These are phyloP conservation scores for Trichoderma orchidacearum DNA, from an alignment of 495 filamentous ascomycete species.

Conservation along the genomic window DNA sequence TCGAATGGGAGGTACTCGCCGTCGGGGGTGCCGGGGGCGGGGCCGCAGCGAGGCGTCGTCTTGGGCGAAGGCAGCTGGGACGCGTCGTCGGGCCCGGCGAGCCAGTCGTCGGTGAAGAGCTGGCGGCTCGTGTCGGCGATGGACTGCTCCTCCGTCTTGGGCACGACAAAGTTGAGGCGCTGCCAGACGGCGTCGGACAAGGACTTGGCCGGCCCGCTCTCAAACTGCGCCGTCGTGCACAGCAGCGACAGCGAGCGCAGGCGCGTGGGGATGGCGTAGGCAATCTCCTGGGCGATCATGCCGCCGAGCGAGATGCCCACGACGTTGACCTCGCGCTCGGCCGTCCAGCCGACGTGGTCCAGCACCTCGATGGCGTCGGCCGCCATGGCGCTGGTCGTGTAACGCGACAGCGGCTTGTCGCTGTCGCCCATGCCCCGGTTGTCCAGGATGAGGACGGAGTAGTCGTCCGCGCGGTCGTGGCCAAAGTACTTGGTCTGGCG, in stretches of 20 bases:
- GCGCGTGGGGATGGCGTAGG: slow-evolving; percentile 43
- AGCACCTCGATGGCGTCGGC: slow-evolving; percentile 55
- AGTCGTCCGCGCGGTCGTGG: slow-evolving; percentile 49
- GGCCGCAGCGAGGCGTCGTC: slow-evolving; percentile 11
- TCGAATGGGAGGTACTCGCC: slow-evolving; percentile 39
- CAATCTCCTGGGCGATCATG: slow-evolving; percentile 82
- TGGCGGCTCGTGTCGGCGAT: slow-evolving; percentile 33
- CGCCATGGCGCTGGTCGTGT: slow-evolving; percentile 65
- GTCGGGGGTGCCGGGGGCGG: slow-evolving; percentile 10
- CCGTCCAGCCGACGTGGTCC: slow-evolving; percentile 55
- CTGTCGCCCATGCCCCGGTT: slow-evolving; percentile 68
- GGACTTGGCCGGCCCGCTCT: slow-evolving; percentile 30
- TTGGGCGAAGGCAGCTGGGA: slow-evolving; percentile 22
- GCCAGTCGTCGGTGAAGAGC: slow-evolving; percentile 48
- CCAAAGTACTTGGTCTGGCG: slow-evolving; percentile 65
- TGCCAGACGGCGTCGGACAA: slow-evolving; percentile 45
- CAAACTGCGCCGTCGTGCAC: slow-evolving; percentile 58
- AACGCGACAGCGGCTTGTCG: slow-evolving; percentile 58
- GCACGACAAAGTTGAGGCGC: slow-evolving; percentile 55
- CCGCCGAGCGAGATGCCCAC: slow-evolving; percentile 68
- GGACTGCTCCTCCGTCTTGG: slow-evolving; percentile 46
- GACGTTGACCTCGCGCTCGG: slow-evolving; percentile 45
- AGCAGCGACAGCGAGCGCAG: slow-evolving; percentile 54
- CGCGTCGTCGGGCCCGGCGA: slow-evolving; percentile 43
- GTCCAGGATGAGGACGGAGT: slow-evolving; percentile 62